Evolutionary conservation across 1,139 yeast species (phyloP).

Genomic region (Diutina scorzettiae): DNA sequence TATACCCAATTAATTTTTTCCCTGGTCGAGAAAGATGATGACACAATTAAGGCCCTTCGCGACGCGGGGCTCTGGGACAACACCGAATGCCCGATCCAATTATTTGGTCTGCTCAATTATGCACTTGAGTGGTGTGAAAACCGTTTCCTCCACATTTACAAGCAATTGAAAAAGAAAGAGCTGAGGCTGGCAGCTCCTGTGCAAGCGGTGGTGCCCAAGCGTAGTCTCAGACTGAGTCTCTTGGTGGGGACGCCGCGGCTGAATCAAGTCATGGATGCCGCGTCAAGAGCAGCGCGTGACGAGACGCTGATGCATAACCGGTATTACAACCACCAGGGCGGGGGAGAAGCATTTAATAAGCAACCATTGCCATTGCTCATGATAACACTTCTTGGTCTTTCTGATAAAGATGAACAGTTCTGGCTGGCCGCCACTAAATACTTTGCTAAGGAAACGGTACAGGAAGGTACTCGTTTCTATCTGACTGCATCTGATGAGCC

Average conservation of each 20-base stretch:
- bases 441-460: constrained; percentile 38
- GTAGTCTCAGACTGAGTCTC: not conserved
- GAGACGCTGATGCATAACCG: constrained; percentile 26
- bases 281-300: constrained; percentile 37
- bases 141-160: constrained; percentile 64
- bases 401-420: constrained; percentile 47
- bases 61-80: constrained; percentile 62
- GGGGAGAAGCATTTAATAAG: constrained; percentile 22
- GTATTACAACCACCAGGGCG: constrained; percentile 16
- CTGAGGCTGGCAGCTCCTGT: constrained; percentile 8
- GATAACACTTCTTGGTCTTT: constrained; percentile 60
- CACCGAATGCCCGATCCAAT: constrained; percentile 34
- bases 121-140: constrained; percentile 98
- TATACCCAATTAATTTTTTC: constrained; percentile 66
- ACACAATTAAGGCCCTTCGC: constrained; percentile 49
- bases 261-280: constrained; percentile 49
- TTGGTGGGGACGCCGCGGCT: constrained; percentile 50
- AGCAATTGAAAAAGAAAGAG: constrained; percentile 15
- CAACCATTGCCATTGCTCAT: constrained; percentile 61
- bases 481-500: constrained; percentile 23
- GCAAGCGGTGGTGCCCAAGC: not conserved
- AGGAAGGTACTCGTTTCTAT: constrained; percentile 39
- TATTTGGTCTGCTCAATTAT: constrained; percentile 67
- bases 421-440: constrained; percentile 49
- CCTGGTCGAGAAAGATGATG: constrained; percentile 55